These are phyloP conservation scores for Juglanconis oblonga DNA, from an alignment of 2,329 filamentous ascomycete species.

Conservation along the genomic window DNA sequence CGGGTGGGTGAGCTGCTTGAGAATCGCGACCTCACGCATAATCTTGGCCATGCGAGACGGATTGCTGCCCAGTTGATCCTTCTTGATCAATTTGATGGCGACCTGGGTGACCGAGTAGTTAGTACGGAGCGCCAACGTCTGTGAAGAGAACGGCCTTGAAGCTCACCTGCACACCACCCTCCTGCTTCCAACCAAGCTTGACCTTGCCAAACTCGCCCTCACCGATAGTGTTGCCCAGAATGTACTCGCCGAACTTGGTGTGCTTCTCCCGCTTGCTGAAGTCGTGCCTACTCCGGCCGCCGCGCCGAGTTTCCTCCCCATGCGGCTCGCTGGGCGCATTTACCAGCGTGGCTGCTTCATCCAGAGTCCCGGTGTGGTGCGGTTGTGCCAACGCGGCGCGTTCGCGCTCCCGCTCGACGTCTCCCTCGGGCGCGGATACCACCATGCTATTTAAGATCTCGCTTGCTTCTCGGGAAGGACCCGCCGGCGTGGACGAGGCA, in stretches of 20 bases:
- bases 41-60: conserved; percentile 91
- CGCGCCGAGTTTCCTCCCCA: conserved; percentile 44
- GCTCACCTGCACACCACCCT: conserved; percentile 76
- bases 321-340: conserved; percentile 38
- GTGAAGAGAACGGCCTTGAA: conserved; percentile 18
- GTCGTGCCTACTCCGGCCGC: conserved; percentile 57
- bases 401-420: conserved; percentile 68
- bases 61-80: conserved; percentile 85
- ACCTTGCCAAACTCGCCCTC: conserved; percentile 99
- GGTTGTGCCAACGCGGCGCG: conserved; percentile 61
- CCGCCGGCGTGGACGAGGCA: conserved; percentile 52
- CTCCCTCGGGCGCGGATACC: conserved; percentile 71
- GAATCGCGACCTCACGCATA: conserved; percentile 91
- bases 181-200: conserved; percentile 96
- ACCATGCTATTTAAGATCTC: conserved; percentile 76
- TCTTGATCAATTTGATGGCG: conserved; percentile 95
- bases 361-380: conserved; percentile 37
- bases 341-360: conserved; percentile 42
- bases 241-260: conserved; percentile 92
- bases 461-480: conserved; percentile 71
- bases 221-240: conserved; percentile 90
- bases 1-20: conserved; percentile 81
- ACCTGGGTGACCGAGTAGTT: conserved; percentile 51
- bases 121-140: neutral
- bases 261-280: conserved; percentile 65